Evolutionary conservation across 805 yeast genomes (phyloP).

Genomic region (Pichia insulana): DNA sequence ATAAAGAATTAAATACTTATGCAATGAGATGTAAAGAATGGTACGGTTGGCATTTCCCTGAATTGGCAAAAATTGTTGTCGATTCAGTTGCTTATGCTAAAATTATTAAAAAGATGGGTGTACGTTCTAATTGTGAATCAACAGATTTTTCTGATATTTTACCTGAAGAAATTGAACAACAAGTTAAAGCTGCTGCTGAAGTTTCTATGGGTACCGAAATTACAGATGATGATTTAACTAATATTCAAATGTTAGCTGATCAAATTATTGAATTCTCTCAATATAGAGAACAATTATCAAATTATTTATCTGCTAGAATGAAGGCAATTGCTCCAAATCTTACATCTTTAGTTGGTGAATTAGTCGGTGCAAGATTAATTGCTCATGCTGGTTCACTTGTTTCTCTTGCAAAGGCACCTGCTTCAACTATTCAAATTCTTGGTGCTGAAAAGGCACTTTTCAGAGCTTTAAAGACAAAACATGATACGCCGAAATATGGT

Average conservation of each 20-base stretch:
- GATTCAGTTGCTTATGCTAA: constrained; percentile 96
- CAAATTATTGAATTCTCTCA: constrained; percentile 94
- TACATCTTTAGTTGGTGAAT: constrained; percentile 92
- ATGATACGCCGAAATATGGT: constrained; percentile 98
- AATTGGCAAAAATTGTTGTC: constrained; percentile 91
- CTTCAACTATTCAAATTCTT: constrained; percentile 94
- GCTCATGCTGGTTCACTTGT: constrained; percentile 95
- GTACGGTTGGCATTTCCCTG: constrained; percentile 99
- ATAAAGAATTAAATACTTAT: constrained; percentile 94
- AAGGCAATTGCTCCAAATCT: constrained; percentile 98
- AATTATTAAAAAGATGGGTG: constrained; percentile 88
- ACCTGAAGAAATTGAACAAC: constrained; percentile 89
- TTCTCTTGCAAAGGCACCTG: constrained; percentile 95
- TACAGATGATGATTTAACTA: constrained; percentile 79
- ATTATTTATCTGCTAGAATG: constrained; percentile 90
- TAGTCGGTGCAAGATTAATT: constrained; percentile 96
- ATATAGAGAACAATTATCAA: constrained; percentile 92
- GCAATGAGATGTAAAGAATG: constrained; percentile 99
- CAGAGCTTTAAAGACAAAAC: constrained; percentile 97
- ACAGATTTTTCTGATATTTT: constrained; percentile 84
- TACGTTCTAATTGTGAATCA: constrained; percentile 82
- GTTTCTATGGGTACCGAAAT: constrained; percentile 99
- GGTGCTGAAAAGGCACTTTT: constrained; percentile 99
- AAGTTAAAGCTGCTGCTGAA: constrained; percentile 93
- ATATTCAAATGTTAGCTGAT: constrained; percentile 85